Evolutionary conservation across 2,329 filamentous ascomycete species (phyloP).

Genomic region (Penicillium sp.): DNA sequence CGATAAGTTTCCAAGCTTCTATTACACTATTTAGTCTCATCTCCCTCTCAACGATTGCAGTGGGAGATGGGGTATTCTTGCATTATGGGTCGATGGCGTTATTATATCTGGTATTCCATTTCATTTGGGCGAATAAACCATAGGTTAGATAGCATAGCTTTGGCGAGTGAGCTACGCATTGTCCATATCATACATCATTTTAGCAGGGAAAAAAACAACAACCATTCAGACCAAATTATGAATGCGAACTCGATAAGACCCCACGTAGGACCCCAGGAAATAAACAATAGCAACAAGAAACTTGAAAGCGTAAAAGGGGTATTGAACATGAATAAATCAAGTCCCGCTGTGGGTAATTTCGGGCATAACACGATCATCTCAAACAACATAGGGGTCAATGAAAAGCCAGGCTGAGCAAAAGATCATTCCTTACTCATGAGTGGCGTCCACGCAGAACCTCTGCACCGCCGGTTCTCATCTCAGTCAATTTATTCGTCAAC

Average conservation of each 20-base stretch:
- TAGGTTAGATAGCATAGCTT: conserved; percentile 7
- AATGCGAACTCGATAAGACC: not conserved
- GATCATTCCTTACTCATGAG: conserved; percentile 14
- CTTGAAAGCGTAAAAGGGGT: conserved; percentile 6
- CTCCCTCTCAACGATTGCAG: not conserved
- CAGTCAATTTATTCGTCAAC: conserved; percentile 49
- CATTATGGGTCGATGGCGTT: conserved; percentile 20
- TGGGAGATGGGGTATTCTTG: not conserved
- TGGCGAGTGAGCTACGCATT: conserved; percentile 5
- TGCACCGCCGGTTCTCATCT: conserved; percentile 55
- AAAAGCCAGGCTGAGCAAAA: not conserved
- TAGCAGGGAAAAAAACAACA: conserved; percentile 1
- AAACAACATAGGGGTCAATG: conserved; percentile 3
- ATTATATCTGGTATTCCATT: conserved; percentile 4
- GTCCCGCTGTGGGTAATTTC: not conserved
- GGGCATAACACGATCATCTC: not conserved
- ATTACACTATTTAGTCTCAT: not conserved
- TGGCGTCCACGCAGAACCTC: conserved; percentile 48
- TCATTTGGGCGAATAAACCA: conserved; percentile 2
- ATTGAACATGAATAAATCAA: conserved; percentile 11
- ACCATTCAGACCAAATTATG: not conserved
- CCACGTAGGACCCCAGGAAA: not conserved
- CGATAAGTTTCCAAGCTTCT: conserved; percentile 6
- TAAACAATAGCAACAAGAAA: not conserved
- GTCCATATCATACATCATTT: conserved; percentile 15